A percentile compares a stretch with the other conserved stretches of the same genome.
Evolutionary conservation across 1,284 basidiomycete genomes (phyloP).

Genomic region (Ceratobasidium sp.): DNA sequence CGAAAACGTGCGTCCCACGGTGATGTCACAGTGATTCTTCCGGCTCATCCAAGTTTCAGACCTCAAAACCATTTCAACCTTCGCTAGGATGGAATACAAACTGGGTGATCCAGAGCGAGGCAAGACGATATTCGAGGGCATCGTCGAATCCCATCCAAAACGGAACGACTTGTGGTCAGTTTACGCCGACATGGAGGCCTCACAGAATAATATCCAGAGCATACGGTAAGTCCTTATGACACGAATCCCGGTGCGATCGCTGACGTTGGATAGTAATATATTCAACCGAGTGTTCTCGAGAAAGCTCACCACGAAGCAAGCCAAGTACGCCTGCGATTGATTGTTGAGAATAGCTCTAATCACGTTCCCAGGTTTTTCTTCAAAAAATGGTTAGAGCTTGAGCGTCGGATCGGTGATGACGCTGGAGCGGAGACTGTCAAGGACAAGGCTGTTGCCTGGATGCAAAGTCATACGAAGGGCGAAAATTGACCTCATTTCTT

Average conservation of each 20-base stretch:
- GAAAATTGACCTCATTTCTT: neutral
- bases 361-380: conserved; percentile 77
- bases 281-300: conserved; percentile 85
- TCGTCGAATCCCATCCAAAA: conserved; percentile 94
- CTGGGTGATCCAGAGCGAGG: conserved; percentile 94
- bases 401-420: conserved; percentile 88
- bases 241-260: neutral
- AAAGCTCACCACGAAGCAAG: conserved; percentile 95
- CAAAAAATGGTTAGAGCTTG: conserved; percentile 97
- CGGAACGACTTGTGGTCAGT: conserved; percentile 96
- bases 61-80: conserved; percentile 93
- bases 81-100: conserved; percentile 96
- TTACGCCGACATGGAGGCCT: conserved; percentile 94
- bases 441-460: conserved; percentile 90
- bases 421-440: conserved; percentile 87
- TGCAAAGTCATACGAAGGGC: conserved; percentile 58
- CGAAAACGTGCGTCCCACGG: conserved; percentile 80
- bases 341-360: conserved; percentile 23
- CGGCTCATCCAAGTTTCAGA: conserved; percentile 66
- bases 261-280: conserved; percentile 68
- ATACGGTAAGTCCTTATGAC: conserved; percentile 65
- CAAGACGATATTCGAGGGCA: conserved; percentile 96
- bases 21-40: neutral
- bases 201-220: conserved; percentile 80
- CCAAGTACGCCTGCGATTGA: conserved; percentile 73